phyloP scores from a whole-genome alignment of 257 asterid species.

The Paulownia fortunei region DNA sequence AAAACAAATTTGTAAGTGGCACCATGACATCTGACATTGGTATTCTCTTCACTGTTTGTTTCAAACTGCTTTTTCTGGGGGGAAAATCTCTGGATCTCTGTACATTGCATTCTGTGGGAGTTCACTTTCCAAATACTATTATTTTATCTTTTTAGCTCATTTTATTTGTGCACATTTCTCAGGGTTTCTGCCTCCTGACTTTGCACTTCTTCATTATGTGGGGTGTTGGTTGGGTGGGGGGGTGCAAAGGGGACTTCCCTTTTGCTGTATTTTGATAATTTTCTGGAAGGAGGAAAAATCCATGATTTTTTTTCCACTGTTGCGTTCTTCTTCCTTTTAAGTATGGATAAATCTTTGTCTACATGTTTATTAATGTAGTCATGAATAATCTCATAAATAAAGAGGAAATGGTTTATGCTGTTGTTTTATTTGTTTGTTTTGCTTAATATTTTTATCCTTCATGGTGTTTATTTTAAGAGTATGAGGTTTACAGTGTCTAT shows the following conservation, averaged over 20 bases:
- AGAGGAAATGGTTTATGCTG: neutral
- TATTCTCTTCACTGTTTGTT: neutral
- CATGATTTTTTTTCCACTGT: neutral
- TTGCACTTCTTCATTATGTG: neutral
- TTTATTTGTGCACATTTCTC: neutral
- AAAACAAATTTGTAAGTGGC: neutral
- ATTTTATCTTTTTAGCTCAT: neutral
- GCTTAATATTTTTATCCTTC: neutral
- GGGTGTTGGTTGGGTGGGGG: neutral
- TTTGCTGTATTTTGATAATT: neutral
- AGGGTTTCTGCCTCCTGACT: neutral
- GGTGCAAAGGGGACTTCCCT: neutral
- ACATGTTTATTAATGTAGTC: too few relatives aligned
- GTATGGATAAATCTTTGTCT: neutral
- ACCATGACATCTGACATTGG: neutral
- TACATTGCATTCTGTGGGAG: neutral
- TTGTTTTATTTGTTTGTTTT: neutral
- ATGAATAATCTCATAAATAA: neutral
- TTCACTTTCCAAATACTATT: neutral
- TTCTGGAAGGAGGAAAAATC: neutral
- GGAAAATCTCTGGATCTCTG: neutral
- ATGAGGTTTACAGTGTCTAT: neutral
- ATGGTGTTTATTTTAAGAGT: neutral
- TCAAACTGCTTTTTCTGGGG: neutral
- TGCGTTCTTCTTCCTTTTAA: neutral